These are phyloP conservation scores for Novymonas esmeraldas DNA, from an alignment of 208 protist genomes.

Conservation along the genomic window DNA sequence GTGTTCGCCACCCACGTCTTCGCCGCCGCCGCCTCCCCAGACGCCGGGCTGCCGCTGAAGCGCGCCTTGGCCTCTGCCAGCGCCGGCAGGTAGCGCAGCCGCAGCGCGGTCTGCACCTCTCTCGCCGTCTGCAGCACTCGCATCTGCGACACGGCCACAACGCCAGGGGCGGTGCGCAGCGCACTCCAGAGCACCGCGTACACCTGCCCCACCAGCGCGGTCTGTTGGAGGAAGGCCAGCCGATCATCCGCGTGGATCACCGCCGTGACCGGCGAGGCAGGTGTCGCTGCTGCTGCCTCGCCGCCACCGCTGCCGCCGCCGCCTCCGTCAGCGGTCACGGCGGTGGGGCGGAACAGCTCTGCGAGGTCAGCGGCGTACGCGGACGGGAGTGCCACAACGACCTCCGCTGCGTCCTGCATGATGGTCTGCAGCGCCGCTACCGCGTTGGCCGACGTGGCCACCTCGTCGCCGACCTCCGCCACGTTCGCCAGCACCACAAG, in stretches of 20 bases:
- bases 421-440: slow-evolving; percentile 70
- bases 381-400: slow-evolving; percentile 28
- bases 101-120: slow-evolving; percentile 41
- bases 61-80: slow-evolving; percentile 24
- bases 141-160: slow-evolving; percentile 45
- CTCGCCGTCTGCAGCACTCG: slow-evolving; percentile 38
- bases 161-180: slow-evolving; percentile 53
- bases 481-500: slow-evolving; percentile 51
- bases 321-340: neutral
- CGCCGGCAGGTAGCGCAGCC: slow-evolving; percentile 30
- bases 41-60: slow-evolving; percentile 13
- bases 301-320: neutral
- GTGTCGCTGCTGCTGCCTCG: no score
- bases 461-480: slow-evolving; percentile 48
- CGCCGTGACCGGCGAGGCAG: no score
- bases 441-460: slow-evolving; percentile 61
- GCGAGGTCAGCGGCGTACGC: slow-evolving; percentile 30
- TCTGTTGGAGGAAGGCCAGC: slow-evolving; percentile 59
- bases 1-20: slow-evolving; percentile 51
- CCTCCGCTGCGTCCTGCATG: slow-evolving; percentile 41
- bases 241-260: slow-evolving; percentile 27
- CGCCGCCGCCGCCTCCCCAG: neutral
- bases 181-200: slow-evolving; percentile 73
- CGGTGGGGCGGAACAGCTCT: slow-evolving; percentile 42
- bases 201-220: slow-evolving; percentile 56